Evolutionary conservation across 805 yeast species (phyloP).

Genomic region (Schwanniomyces polymorphus): DNA sequence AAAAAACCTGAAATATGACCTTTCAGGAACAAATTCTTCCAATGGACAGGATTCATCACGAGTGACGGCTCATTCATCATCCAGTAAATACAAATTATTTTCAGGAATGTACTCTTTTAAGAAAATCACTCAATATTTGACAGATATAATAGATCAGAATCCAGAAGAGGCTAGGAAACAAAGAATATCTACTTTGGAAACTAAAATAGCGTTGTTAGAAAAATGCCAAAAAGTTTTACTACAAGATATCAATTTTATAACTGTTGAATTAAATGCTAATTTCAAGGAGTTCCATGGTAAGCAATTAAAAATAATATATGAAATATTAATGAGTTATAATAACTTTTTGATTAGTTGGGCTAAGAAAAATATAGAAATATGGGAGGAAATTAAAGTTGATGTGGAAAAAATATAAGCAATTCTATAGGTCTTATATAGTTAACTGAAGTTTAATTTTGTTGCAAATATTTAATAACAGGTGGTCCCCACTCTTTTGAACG

Average conservation of each 20-base stretch:
- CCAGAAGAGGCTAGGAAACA: conserved; percentile 65
- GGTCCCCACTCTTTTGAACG: conserved; percentile 68
- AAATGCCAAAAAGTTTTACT: conserved; percentile 47
- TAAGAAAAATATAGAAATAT: conserved; percentile 60
- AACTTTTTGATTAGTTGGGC: conserved; percentile 66
- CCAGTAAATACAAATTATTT: conserved; percentile 45
- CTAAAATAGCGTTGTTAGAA: conserved; percentile 53
- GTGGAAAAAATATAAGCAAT: conserved; percentile 20
- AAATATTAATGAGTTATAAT: conserved; percentile 54
- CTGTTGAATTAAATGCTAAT: conserved; percentile 46
- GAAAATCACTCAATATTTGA: conserved; percentile 50
- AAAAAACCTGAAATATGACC: conserved; percentile 20
- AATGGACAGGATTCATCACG: conserved; percentile 5
- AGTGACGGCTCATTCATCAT: conserved; percentile 14
- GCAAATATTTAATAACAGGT: conserved; percentile 45
- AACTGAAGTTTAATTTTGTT: conserved; percentile 1
- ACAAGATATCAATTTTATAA: conserved; percentile 38
- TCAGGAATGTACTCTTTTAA: conserved; percentile 51
- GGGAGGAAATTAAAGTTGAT: conserved; percentile 61
- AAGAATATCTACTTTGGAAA: conserved; percentile 47
- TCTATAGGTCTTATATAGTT: background rate
- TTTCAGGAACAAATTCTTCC: conserved; percentile 8
- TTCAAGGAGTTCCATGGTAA: conserved; percentile 49
- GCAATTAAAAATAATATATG: conserved; percentile 52
- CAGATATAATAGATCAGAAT: conserved; percentile 63